phyloP scores from a whole-genome alignment of 2,329 filamentous ascomycete species.

The Fusarium poae region DNA sequence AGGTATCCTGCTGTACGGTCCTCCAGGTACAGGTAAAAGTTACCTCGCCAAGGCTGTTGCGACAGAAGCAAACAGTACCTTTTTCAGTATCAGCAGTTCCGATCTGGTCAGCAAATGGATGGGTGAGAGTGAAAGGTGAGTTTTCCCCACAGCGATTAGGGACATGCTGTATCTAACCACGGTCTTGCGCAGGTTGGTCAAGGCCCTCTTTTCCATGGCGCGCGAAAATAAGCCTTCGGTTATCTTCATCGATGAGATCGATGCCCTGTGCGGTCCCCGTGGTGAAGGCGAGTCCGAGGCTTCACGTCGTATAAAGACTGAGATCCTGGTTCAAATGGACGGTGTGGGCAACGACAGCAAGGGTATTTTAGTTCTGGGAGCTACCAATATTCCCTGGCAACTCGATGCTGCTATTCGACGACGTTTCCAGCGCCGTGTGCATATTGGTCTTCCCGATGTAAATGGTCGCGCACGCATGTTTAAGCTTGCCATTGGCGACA shows the following conservation, averaged over 20 bases:
- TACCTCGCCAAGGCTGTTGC: constrained; percentile 97
- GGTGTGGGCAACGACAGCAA: constrained; percentile 96
- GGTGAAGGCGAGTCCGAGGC: constrained; percentile 97
- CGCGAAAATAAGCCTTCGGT: constrained; percentile 98
- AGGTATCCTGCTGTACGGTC: constrained; percentile 94
- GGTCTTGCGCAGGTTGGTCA: constrained; percentile 77
- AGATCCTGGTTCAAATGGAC: constrained; percentile 98
- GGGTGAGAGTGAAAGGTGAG: constrained; percentile 96
- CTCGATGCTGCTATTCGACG: constrained; percentile 94
- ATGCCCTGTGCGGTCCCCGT: constrained; percentile 93
- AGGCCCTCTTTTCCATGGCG: constrained; percentile 97
- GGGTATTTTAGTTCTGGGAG: constrained; percentile 93
- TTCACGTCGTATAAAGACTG: constrained; percentile 96
- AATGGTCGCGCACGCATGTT: constrained; percentile 94
- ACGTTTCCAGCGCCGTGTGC: constrained; percentile 95
- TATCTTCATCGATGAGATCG: constrained; percentile 98
- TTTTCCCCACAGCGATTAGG: constrained; percentile 2
- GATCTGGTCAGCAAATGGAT: constrained; percentile 99
- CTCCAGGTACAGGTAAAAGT: constrained; percentile 96
- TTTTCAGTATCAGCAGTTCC: constrained; percentile 98
- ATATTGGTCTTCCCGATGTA: constrained; percentile 91
- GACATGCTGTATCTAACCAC: constrained; percentile 40
- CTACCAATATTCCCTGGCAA: constrained; percentile 99
- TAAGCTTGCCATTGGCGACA: constrained; percentile 92
- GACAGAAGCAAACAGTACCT: constrained; percentile 98